Evolutionary conservation across 176 grass and related monocot species (phyloP), one percentile per base, ranked within the genome.

Genomic region (Avena atlantica): DNA sequence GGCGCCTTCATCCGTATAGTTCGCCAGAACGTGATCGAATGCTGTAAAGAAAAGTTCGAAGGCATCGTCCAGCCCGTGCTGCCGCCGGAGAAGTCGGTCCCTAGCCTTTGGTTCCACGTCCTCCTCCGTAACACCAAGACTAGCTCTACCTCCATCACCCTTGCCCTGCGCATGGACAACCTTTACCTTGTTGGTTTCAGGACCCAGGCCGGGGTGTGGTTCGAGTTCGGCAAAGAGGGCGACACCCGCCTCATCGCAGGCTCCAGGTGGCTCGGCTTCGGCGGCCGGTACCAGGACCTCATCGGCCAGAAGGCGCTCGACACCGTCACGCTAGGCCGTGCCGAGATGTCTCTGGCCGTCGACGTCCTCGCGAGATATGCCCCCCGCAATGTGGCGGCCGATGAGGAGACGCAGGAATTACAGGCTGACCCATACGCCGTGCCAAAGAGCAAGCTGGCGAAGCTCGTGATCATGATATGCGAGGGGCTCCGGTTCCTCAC

Each of bases 401-500:
- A 31, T 31, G 29, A 31, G 29, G 29, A 31, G 29, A 2, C 29
- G 29, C 29, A 31, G 29, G 29, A 31, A 31, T 31, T 31, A 31
- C 29, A 0, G 13, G 68, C 8, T 5, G 82, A 75, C 21, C 36
- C 70, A 3, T 3, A 47, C 4, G 82, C 70, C 0, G 4, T 0
- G 9, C 0, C 10, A 8, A 84, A 62, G 40, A 84, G 14, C 13
- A 60, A 3, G 4, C 55, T 74, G 23, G 40, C 9, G 40, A 60
- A 48, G 69, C 40, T 76, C 57, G 56, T 84, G 15, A 31, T 84
- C 23, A 84, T 84, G 82, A 9, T 84, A 1, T 74, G 70, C 82
- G 82, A 84, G 82, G 68, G 40, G 55, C 0, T 34, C 2, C 52
- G 82, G n/a, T 84, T 84, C 70, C 10, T 1, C 9, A 49, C 55